A percentile compares a stretch with the other conserved stretches of the same genome.
Conservation (phyloP, 2,329 filamentous ascomycete species). For the Tolypocladium tundrense region DNA sequence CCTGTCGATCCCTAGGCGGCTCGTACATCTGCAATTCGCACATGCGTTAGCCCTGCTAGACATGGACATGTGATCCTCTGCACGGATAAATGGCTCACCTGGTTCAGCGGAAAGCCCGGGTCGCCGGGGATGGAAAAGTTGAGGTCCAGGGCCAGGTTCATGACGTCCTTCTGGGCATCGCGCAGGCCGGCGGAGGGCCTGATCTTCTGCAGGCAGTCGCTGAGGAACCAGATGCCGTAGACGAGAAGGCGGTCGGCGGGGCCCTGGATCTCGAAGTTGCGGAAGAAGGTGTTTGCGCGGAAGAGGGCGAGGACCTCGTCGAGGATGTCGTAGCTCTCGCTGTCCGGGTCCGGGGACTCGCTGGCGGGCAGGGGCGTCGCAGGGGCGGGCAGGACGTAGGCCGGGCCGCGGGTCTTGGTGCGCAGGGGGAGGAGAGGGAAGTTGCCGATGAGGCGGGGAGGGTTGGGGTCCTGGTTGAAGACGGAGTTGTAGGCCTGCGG, state of each 20-base stretch:
- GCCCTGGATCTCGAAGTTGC: constrained; percentile 98
- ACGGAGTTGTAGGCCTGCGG: constrained; percentile 90
- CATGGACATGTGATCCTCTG: no score
- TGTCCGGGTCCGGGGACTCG: constrained; percentile 68
- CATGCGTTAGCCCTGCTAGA: background rate
- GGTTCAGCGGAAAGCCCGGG: constrained; percentile 85
- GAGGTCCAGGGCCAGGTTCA: constrained; percentile 80
- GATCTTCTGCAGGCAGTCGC: constrained; percentile 82
- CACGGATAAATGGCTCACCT: constrained; percentile 34
- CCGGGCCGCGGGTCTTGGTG: constrained; percentile 90
- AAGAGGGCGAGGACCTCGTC: constrained; percentile 91
- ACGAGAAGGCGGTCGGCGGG: constrained; percentile 88
- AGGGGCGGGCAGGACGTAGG: constrained; percentile 65
- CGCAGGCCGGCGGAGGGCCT: constrained; percentile 58
- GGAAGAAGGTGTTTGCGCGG: constrained; percentile 97
- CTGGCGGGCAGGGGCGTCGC: constrained; percentile 44
- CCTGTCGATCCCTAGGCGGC: constrained; percentile 73
- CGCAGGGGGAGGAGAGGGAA: constrained; percentile 90
- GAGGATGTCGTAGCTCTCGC: constrained; percentile 89
- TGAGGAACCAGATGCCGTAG: constrained; percentile 92
- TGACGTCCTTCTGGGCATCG: constrained; percentile 61
- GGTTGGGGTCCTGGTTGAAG: constrained; percentile 74
- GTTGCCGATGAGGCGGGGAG: constrained; percentile 62
- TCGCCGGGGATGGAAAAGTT: constrained; percentile 95
- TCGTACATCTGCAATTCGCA: constrained; percentile 62